phyloP scores from a whole-genome alignment of 164 flowering plant genomes.

The Pachysandra terminalis region DNA sequence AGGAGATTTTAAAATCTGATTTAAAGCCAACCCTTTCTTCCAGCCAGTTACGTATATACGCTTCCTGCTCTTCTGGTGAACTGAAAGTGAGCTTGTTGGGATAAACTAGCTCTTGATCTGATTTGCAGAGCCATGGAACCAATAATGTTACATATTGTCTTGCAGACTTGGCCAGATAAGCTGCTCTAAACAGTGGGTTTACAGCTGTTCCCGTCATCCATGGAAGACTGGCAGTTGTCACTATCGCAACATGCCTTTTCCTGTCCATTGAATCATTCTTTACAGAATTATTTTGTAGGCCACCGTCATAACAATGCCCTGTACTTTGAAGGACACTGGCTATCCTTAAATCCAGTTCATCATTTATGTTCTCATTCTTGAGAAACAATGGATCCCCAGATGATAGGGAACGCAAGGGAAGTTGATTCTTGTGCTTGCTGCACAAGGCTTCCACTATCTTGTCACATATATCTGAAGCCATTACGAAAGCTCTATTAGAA shows the following conservation, averaged over 20 bases:
- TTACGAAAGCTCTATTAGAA: neutral
- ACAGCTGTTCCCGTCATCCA: slow-evolving; percentile 93
- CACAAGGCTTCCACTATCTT: slow-evolving; percentile 65
- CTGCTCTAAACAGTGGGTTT: slow-evolving; percentile 77
- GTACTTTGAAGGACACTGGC: slow-evolving; percentile 76
- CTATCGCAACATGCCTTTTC: slow-evolving; percentile 72
- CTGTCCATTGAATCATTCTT: slow-evolving; percentile 36
- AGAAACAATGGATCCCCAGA: slow-evolving; percentile 34
- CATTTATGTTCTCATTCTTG: slow-evolving; percentile 41
- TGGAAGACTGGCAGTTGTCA: slow-evolving; percentile 84
- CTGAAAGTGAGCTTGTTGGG: slow-evolving; percentile 56
- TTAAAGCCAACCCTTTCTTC: slow-evolving; percentile 76
- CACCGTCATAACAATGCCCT: slow-evolving; percentile 69
- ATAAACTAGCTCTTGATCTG: slow-evolving; percentile 75
- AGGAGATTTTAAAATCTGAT: slow-evolving; percentile 63
- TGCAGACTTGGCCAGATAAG: slow-evolving; percentile 61
- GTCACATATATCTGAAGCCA: slow-evolving; percentile 55
- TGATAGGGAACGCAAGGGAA: slow-evolving; percentile 33
- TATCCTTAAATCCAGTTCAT: slow-evolving; percentile 61
- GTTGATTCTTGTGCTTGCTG: slow-evolving; percentile 53
- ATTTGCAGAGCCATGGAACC: slow-evolving; percentile 76
- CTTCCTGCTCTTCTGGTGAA: slow-evolving; percentile 75
- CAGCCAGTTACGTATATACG: slow-evolving; percentile 69
- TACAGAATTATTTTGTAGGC: slow-evolving; percentile 45
- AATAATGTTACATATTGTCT: slow-evolving; percentile 61